Evolutionary conservation across 2,329 filamentous ascomycete species (phyloP).

Genomic region (Fusarium chuoi): DNA sequence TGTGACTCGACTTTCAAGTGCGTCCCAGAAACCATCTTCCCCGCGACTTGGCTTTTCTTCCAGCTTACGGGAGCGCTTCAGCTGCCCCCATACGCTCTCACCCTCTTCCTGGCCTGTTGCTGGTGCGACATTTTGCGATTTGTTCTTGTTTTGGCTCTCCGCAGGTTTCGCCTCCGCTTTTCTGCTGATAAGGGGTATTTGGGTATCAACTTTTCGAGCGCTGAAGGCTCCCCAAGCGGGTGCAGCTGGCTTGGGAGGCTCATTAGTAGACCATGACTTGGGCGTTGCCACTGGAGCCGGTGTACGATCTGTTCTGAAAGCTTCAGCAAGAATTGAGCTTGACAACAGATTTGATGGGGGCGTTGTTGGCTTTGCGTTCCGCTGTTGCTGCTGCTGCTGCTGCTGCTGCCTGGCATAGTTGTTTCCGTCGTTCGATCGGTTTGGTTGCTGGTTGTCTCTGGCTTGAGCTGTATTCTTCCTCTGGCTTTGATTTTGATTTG

Average conservation of each 20-base stretch:
- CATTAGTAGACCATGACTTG: slow-evolving; percentile 38
- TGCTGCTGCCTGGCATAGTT: slow-evolving; percentile 2
- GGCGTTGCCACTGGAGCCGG: slow-evolving; percentile 43
- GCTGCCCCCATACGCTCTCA: slow-evolving; percentile 39
- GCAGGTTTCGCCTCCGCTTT: not conserved
- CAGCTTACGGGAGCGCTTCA: slow-evolving; percentile 33
- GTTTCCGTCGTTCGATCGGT: not conserved
- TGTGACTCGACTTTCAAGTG: slow-evolving; percentile 39
- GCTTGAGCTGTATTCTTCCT: not conserved
- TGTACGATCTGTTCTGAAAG: slow-evolving; percentile 46
- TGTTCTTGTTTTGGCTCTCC: not conserved
- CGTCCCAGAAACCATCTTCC: slow-evolving; percentile 37
- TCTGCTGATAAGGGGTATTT: slow-evolving; percentile 16
- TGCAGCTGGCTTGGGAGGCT: slow-evolving; percentile 9
- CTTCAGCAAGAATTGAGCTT: slow-evolving; percentile 47
- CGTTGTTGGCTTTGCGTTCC: not conserved
- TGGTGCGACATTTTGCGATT: not conserved
- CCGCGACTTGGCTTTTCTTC: not conserved
- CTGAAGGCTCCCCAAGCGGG: slow-evolving; percentile 41
- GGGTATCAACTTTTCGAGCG: slow-evolving; percentile 34
- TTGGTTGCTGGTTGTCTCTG: not conserved
- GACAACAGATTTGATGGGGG: slow-evolving; percentile 30
- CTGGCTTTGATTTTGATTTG: slow-evolving; percentile 5
- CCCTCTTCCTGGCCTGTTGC: not conserved
- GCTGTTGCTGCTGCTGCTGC: slow-evolving; percentile 1